These are phyloP conservation scores for Mastigamoeba balamuthi DNA, from an alignment of 78 protist genomes.

Conservation along the genomic window DNA sequence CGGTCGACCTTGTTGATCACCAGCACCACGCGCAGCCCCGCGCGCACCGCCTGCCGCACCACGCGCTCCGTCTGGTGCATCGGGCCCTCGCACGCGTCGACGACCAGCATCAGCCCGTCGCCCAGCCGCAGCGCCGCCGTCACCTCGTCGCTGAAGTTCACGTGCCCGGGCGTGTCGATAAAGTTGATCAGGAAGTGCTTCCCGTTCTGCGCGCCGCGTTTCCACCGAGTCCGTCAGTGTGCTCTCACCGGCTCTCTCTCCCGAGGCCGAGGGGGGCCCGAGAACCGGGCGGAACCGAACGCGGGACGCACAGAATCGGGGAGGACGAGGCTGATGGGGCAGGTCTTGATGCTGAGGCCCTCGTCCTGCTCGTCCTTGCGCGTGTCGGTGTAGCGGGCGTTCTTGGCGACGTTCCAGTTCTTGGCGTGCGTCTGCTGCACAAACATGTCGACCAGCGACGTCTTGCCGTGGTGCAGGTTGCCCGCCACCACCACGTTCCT, in stretches of 20 bases:
- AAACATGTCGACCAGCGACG: constrained; percentile 81
- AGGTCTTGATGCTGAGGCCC: constrained; percentile 72
- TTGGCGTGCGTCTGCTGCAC: constrained; percentile 77
- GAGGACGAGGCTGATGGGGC: constrained; percentile 87
- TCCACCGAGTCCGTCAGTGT: no score
- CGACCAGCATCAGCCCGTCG: constrained; percentile 87
- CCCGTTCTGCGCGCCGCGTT: constrained; percentile 31
- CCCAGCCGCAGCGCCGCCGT: constrained; percentile 71
- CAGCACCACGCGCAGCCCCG: constrained; percentile 48
- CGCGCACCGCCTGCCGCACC: constrained; percentile 45
- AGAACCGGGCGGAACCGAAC: neutral
- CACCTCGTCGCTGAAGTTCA: constrained; percentile 82
- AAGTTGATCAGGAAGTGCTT: constrained; percentile 81
- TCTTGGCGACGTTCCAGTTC: constrained; percentile 23
- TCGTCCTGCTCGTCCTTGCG: constrained; percentile 86
- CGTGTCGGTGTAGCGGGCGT: constrained; percentile 82
- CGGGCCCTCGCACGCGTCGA: constrained; percentile 95
- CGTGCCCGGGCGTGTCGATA: constrained; percentile 98
- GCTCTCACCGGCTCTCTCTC: no score
- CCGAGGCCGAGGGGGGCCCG: neutral
- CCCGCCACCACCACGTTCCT: constrained; percentile 89
- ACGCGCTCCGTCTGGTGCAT: constrained; percentile 70
- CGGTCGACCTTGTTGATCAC: constrained; percentile 86
- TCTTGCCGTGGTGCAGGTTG: constrained; percentile 89
- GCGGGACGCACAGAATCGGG: constrained; percentile 11